These are phyloP conservation scores for Durotheca rogersii DNA, from an alignment of 495 filamentous ascomycete species.

Conservation along the genomic window DNA sequence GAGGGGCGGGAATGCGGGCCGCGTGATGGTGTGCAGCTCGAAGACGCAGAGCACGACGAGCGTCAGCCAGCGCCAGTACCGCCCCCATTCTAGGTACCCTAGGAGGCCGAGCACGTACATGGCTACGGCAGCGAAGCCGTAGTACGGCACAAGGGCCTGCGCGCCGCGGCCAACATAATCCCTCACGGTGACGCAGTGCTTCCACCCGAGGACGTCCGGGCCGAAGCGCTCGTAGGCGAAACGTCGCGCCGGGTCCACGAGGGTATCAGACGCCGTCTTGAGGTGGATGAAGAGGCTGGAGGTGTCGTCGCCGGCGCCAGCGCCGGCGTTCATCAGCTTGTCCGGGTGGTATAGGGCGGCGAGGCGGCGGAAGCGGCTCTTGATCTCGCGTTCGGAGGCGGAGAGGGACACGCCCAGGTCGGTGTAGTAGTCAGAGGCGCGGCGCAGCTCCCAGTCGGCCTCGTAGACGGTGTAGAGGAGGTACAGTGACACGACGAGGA, in stretches of 20 bases:
- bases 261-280: conserved; percentile 79
- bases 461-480: conserved; percentile 94
- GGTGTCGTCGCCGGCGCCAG: conserved; percentile 35
- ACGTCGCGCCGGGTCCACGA: conserved; percentile 73
- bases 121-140: conserved; percentile 59
- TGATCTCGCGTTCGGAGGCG: conserved; percentile 73
- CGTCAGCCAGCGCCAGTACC: conserved; percentile 86
- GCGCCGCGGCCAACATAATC: conserved; percentile 73
- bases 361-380: conserved; percentile 81
- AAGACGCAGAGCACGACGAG: conserved; percentile 67
- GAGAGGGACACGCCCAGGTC: conserved; percentile 65
- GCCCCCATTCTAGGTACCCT: conserved; percentile 81
- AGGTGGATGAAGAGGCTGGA: conserved; percentile 77
- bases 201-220: conserved; percentile 67
- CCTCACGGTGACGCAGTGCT: conserved; percentile 65
- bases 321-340: conserved; percentile 55
- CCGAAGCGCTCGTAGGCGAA: conserved; percentile 96
- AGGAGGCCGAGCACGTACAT: conserved; percentile 70
- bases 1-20: conserved; percentile 58
- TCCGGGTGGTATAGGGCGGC: conserved; percentile 88
- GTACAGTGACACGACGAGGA: conserved; percentile 76
- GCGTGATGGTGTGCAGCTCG: conserved; percentile 72
- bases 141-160: conserved; percentile 61
- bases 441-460: conserved; percentile 75
- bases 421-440: conserved; percentile 72